Percentiles rank a stretch among this genome's conserved stretches.
phyloP scores from a whole-genome alignment of 2,329 filamentous ascomycete species.

The Fusarium nanum region DNA sequence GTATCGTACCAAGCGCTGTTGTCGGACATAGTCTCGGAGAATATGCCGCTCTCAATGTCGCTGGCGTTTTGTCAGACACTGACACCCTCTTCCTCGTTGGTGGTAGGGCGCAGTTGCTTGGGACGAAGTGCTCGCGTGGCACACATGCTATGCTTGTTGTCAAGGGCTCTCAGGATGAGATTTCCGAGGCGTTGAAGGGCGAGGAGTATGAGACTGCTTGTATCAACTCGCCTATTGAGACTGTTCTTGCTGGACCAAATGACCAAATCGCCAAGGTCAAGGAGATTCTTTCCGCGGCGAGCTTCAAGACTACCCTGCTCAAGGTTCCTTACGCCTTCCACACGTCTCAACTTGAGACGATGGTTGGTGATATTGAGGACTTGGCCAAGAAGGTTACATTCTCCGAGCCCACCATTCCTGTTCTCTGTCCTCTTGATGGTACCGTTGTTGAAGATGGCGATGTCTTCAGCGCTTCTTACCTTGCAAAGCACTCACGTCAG shows the following conservation, averaged over 20 bases:
- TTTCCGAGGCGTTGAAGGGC: constrained; percentile 2
- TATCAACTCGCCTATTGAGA: constrained; percentile 72
- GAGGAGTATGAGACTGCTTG: constrained; percentile 61
- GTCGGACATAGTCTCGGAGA: constrained; percentile 59
- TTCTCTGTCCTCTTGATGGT: constrained; percentile 32
- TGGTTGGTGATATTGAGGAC: constrained; percentile 61
- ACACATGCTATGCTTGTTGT: constrained; percentile 53
- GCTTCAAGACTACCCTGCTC: constrained; percentile 50
- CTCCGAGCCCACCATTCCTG: not conserved
- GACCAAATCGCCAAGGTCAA: constrained; percentile 20
- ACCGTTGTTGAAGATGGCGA: constrained; percentile 12
- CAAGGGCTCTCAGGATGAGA: constrained; percentile 37
- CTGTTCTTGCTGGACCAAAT: constrained; percentile 56
- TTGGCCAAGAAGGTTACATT: constrained; percentile 19
- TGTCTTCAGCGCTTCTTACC: constrained; percentile 23
- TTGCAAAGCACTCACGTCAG: constrained; percentile 30
- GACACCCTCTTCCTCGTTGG: constrained; percentile 74
- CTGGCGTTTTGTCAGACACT: constrained; percentile 70
- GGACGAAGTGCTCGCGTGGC: constrained; percentile 61
- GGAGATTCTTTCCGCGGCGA: constrained; percentile 11
- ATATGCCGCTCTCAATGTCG: constrained; percentile 63
- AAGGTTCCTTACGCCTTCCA: constrained; percentile 54
- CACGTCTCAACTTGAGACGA: constrained; percentile 53
- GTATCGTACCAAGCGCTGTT: constrained; percentile 57
- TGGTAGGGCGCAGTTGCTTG: constrained; percentile 65